Evolutionary conservation across 2,329 filamentous ascomycete genomes (phyloP).

Genomic region (Mariannaea elegans): DNA sequence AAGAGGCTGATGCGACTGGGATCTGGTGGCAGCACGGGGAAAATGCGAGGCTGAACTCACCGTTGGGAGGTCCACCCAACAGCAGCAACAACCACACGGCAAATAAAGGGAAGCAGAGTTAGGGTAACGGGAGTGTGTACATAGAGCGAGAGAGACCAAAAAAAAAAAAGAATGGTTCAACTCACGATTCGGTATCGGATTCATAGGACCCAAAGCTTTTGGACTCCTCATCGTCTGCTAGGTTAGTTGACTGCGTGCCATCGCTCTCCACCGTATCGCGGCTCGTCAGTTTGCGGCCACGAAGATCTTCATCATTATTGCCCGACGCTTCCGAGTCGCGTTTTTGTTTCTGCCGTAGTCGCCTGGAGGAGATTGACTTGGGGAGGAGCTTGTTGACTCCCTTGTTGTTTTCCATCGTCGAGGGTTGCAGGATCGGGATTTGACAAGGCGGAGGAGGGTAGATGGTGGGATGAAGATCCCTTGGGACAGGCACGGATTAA

Average conservation of each 20-base stretch:
- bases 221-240: constrained; percentile 46
- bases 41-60: constrained; percentile 25
- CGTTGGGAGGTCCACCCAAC: constrained; percentile 10
- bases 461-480: constrained; percentile 14
- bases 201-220: constrained; percentile 47
- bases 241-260: constrained; percentile 40
- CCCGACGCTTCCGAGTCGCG: constrained; percentile 44
- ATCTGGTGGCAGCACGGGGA: constrained; percentile 13
- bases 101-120: neutral
- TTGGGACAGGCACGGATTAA: constrained; percentile 13
- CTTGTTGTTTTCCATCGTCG: constrained; percentile 41
- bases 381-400: constrained; percentile 62
- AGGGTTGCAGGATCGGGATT: neutral
- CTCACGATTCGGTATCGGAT: constrained; percentile 46
- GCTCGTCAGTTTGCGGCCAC: constrained; percentile 47
- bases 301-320: constrained; percentile 42
- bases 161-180: neutral
- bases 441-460: neutral
- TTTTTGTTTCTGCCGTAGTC: constrained; percentile 58
- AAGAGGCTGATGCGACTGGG: constrained; percentile 14
- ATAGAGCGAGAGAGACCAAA: constrained; percentile 17
- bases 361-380: constrained; percentile 59
- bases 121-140: neutral
- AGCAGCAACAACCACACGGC: neutral
- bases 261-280: constrained; percentile 51